Evolutionary conservation across 306 rosid species (phyloP).

Genomic region (Pyrus communis): DNA sequence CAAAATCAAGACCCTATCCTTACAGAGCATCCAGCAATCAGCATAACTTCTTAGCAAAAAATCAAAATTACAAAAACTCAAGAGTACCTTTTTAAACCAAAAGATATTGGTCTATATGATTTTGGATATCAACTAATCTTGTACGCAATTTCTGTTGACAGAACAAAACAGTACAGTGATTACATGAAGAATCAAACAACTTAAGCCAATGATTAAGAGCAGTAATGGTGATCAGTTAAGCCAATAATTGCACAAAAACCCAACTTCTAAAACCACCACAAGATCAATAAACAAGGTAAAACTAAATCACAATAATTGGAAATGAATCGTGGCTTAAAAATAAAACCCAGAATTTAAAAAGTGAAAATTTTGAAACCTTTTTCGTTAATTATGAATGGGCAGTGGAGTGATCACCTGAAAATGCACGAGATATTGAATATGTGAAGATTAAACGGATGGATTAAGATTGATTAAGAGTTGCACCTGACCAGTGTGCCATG

Average conservation of each 20-base stretch:
- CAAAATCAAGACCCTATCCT: constrained; percentile 1
- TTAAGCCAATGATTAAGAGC: background rate
- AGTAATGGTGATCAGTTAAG: background rate
- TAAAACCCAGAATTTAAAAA: constrained; percentile 6
- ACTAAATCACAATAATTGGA: background rate
- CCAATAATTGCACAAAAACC: background rate
- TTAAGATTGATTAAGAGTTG: background rate
- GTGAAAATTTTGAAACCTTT: background rate
- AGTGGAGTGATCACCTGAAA: constrained; percentile 1
- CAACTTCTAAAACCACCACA: background rate
- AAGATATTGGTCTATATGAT: background rate
- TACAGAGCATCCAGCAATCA: background rate
- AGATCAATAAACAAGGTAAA: background rate
- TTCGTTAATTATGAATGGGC: background rate
- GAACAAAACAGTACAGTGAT: background rate
- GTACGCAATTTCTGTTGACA: constrained; percentile 6
- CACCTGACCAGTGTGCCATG: constrained; percentile 21
- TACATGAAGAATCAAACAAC: background rate
- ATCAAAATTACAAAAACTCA: background rate
- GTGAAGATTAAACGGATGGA: background rate
- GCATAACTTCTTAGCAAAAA: background rate
- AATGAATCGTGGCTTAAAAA: background rate
- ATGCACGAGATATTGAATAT: background rate
- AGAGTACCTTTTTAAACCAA: background rate
- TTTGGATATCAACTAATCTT: constrained; percentile 8